phyloP scores from a whole-genome alignment of 2,329 filamentous ascomycete genomes.

The Orbilia oligospora region DNA sequence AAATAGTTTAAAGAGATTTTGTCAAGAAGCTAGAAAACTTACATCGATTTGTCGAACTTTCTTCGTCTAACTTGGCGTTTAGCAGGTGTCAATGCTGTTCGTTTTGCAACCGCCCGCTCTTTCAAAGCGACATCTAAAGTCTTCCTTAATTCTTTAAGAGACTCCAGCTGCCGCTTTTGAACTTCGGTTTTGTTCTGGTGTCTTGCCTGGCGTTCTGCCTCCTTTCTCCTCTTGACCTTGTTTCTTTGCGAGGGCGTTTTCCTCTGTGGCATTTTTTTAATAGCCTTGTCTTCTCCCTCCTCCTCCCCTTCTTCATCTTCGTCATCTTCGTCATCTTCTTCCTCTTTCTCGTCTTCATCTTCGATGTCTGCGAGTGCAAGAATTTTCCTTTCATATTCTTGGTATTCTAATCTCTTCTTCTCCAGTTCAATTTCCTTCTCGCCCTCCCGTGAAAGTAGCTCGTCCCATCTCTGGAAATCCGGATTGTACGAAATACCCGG shows the following conservation, averaged over 20 bases:
- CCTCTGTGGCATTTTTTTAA: conserved; percentile 74
- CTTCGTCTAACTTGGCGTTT: conserved; percentile 66
- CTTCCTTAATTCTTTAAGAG: conserved; percentile 79
- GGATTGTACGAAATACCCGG: conserved; percentile 95
- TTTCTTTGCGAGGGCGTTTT: conserved; percentile 84
- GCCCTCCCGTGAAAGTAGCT: conserved; percentile 80
- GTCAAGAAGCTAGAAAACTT: conserved; percentile 63
- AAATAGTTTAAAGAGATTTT: neutral
- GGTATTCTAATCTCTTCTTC: conserved; percentile 62
- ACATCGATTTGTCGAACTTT: conserved; percentile 70
- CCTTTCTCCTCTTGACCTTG: conserved; percentile 88
- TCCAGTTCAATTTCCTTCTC: conserved; percentile 65
- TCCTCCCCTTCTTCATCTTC: conserved; percentile 65
- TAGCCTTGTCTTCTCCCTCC: conserved; percentile 65
- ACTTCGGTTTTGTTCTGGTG: conserved; percentile 82
- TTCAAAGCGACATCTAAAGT: conserved; percentile 69
- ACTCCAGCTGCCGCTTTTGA: conserved; percentile 78
- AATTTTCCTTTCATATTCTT: conserved; percentile 65
- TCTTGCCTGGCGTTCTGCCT: conserved; percentile 81
- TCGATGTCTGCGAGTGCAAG: conserved; percentile 71
- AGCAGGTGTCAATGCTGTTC: conserved; percentile 70
- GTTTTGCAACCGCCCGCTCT: conserved; percentile 65
- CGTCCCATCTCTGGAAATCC: conserved; percentile 85
- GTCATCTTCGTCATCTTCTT: conserved; percentile 78
- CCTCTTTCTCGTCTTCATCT: conserved; percentile 82